Conservation (phyloP, 805 yeast genomes). For the Kodamaea sagamina region DNA sequence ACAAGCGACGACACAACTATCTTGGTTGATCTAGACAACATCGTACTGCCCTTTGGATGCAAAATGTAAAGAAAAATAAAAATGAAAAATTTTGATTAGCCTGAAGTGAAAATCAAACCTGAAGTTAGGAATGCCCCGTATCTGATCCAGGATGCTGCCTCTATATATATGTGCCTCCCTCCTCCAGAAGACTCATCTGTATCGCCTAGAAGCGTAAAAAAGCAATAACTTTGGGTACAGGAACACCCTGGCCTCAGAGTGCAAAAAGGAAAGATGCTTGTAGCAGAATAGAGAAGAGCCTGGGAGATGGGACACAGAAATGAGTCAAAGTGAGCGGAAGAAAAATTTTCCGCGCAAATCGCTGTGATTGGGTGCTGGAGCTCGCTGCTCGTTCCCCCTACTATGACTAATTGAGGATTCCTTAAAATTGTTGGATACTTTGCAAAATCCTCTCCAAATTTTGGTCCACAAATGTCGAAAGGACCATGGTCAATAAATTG, state of each 20-base stretch:
- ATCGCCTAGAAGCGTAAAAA: too few species aligned
- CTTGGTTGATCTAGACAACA: constrained; percentile 10
- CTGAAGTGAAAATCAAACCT: not conserved
- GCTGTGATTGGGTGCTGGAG: constrained; percentile 3
- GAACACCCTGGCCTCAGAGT: constrained; percentile 1
- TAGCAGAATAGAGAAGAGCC: not conserved
- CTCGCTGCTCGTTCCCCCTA: constrained; percentile 1
- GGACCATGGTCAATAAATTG: not conserved
- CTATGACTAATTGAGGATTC: constrained; percentile 5
- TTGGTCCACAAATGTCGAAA: not conserved
- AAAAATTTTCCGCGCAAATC: constrained; percentile 5
- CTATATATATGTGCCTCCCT: not conserved
- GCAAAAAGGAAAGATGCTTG: not conserved
- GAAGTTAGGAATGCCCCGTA: not conserved
- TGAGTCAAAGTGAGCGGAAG: constrained; percentile 3
- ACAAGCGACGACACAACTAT: constrained; percentile 5
- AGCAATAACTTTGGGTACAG: not conserved
- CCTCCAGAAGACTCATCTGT: too few species aligned
- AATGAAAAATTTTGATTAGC: too few species aligned
- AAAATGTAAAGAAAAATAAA: not conserved
- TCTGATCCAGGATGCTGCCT: not conserved
- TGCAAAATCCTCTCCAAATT: constrained; percentile 1
- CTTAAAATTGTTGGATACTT: constrained; percentile 1
- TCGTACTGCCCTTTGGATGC: constrained; percentile 1
- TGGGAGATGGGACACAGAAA: constrained; percentile 5